Base-by-base conservation (phyloP, 768 basidiomycete genomes). In the Cystobasidium onofrii region DNA sequence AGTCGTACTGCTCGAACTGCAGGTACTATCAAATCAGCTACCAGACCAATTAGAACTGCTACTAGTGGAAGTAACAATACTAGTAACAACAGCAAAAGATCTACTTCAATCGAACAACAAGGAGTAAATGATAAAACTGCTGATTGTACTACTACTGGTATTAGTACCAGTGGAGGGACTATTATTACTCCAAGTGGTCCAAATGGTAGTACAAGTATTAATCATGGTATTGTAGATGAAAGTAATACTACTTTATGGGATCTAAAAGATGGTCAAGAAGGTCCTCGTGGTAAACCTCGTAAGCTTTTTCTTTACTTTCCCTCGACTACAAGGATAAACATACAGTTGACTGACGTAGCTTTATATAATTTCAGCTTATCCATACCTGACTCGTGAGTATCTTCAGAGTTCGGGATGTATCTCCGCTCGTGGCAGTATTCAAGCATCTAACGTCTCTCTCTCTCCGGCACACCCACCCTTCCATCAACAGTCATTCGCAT, bases 371-470 rank as follows among this genome's bases (percentile, higher is more conserved):
- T n/a, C 57, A 60, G 57, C 69, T 31, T 71, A 71, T 60, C 69
- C 69, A 4, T 71, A 71, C 39, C 36, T 71, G 2, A 71, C 69
- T n/a, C 54, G 69, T 71, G 29, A 71, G 69, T 57, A n/a, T n/a
- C n/a, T n/a, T n/a, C n/a, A n/a, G n/a, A n/a, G n/a, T n/a, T n/a
- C n/a, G n/a, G n/a, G n/a, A n/a, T n/a, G n/a, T n/a, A n/a, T n/a
- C n/a, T n/a, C 31, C n/a, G 3, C 39, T 66, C 13, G 18, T 20
- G 6, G 13, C 7, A 7, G 23, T 7, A 23, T 7, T 31, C 9
- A 23, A 25, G 23, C 29, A 13, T 10, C 10, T 10, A n/a, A 64
- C 4, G 12, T 36, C 10, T n/a, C 10, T 13, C 62, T 10, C 10
- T 34, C 15, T 29, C 33, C 41, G 41, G 41, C 18, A 43, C 41